These are phyloP conservation scores for Manihot esculenta DNA, from an alignment of 441 rosid species.

Conservation along the genomic window DNA sequence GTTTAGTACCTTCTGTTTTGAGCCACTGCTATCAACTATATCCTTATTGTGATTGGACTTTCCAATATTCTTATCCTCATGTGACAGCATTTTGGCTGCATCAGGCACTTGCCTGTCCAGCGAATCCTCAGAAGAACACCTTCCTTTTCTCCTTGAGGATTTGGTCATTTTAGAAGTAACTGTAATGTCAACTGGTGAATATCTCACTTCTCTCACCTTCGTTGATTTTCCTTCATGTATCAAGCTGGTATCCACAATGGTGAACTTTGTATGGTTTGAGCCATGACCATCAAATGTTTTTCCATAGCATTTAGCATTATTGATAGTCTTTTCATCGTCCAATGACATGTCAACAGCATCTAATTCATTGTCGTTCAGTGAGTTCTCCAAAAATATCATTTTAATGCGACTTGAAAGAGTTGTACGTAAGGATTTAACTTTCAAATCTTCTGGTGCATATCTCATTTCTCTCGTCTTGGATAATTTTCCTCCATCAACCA, in stretches of 20 bases:
- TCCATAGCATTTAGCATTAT: constrained; percentile 18
- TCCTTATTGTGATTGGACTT: constrained; percentile 10
- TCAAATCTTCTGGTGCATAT: constrained; percentile 33
- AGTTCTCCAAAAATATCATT: constrained; percentile 23
- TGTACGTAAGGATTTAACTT: constrained; percentile 27
- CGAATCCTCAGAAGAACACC: constrained; percentile 27
- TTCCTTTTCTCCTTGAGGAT: constrained; percentile 22
- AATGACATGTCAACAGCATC: constrained; percentile 24
- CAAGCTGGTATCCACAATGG: constrained; percentile 62
- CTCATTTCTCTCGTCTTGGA: constrained; percentile 50
- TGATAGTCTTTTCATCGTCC: constrained; percentile 28
- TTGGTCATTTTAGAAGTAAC: constrained; percentile 21
- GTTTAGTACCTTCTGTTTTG: constrained; percentile 25
- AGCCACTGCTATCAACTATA: constrained; percentile 17
- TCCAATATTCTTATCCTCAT: constrained; percentile 16
- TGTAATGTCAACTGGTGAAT: constrained; percentile 33
- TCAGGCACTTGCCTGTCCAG: constrained; percentile 19
- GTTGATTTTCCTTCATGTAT: constrained; percentile 35
- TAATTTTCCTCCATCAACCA: constrained; percentile 39
- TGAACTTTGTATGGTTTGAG: constrained; percentile 34
- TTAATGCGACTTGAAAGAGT: constrained; percentile 27
- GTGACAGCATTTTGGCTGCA: constrained; percentile 10
- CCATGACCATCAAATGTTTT: constrained; percentile 19
- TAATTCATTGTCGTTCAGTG: constrained; percentile 22
- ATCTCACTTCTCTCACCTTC: constrained; percentile 44